A percentile compares a stretch with the other conserved stretches of the same genome.
These are phyloP conservation scores for Penicillium sp. DNA, from an alignment of 2,329 filamentous ascomycete species.

Conservation along the genomic window DNA sequence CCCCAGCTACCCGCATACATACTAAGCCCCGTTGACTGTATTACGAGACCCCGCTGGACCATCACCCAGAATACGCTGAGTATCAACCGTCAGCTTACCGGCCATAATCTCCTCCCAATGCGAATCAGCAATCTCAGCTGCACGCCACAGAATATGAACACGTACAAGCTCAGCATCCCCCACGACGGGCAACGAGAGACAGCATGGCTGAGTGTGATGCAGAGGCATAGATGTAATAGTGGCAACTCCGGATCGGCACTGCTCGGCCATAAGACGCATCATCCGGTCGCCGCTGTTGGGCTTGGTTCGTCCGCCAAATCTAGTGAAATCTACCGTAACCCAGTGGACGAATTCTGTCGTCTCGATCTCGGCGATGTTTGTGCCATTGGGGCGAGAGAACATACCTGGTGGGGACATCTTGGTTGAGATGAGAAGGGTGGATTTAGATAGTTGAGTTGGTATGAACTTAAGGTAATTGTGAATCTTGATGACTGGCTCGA, in stretches of 20 bases:
- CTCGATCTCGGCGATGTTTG: neutral
- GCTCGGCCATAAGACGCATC: conserved; percentile 7
- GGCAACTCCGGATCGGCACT: neutral
- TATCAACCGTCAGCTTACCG: neutral
- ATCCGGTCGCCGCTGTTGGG: neutral
- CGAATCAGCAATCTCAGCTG: conserved; percentile 2
- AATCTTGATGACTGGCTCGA: neutral
- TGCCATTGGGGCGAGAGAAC: neutral
- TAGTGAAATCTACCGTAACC: conserved; percentile 3
- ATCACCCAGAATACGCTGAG: neutral
- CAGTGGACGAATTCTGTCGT: neutral
- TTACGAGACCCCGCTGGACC: neutral
- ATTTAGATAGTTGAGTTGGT: neutral
- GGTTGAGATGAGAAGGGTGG: neutral
- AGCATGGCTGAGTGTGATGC: neutral
- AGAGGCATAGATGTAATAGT: neutral
- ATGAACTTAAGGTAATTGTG: neutral
- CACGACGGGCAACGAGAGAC: neutral
- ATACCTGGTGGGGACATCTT: conserved; percentile 2
- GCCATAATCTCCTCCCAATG: neutral
- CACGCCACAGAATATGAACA: neutral
- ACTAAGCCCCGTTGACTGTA: neutral
- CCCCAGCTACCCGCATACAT: neutral
- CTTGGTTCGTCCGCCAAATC: neutral
- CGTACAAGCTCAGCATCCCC: neutral